These are phyloP conservation scores for Penicillium sp. DNA, from an alignment of 2,329 filamentous ascomycete genomes.

Conservation along the genomic window DNA sequence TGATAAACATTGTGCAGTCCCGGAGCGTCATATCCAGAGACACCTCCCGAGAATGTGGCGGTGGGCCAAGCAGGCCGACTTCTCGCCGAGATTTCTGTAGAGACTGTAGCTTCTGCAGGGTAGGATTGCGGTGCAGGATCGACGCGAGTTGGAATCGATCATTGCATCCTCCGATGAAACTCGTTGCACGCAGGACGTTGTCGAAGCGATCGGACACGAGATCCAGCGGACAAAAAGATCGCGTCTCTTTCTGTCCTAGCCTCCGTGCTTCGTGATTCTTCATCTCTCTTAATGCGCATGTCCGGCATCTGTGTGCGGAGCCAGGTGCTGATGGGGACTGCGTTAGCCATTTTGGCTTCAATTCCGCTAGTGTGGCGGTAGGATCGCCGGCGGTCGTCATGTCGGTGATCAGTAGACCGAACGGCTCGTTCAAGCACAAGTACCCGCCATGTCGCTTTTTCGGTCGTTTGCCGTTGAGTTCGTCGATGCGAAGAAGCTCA, in stretches of 20 bases:
- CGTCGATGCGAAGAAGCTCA: slow-evolving; percentile 47
- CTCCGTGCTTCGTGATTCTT: slow-evolving; percentile 39
- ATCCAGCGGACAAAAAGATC: slow-evolving; percentile 60
- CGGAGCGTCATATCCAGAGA: slow-evolving; percentile 72
- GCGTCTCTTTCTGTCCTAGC: slow-evolving; percentile 25
- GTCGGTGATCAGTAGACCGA: slow-evolving; percentile 67
- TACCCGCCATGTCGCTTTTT: slow-evolving; percentile 49
- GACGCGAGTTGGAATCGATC: slow-evolving; percentile 35
- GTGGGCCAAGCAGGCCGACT: slow-evolving; percentile 35
- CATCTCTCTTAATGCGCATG: slow-evolving; percentile 59
- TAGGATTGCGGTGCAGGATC: slow-evolving; percentile 33
- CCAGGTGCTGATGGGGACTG: slow-evolving; percentile 68
- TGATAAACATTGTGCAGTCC: slow-evolving; percentile 71
- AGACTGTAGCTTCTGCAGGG: slow-evolving; percentile 32
- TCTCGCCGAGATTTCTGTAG: slow-evolving; percentile 33
- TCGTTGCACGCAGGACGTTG: slow-evolving; percentile 43
- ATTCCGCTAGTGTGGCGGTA: slow-evolving; percentile 54
- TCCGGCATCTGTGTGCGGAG: slow-evolving; percentile 62
- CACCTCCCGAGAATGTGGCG: slow-evolving; percentile 45
- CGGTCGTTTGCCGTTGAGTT: slow-evolving; percentile 42
- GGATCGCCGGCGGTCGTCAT: slow-evolving; percentile 53
- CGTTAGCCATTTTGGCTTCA: slow-evolving; percentile 80
- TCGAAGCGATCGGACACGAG: slow-evolving; percentile 49
- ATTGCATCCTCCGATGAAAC: slow-evolving; percentile 33
- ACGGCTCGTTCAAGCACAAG: slow-evolving; percentile 51